phyloP scores from a whole-genome alignment of 2,329 filamentous ascomycete genomes.

The Calonectria multiphialidica region DNA sequence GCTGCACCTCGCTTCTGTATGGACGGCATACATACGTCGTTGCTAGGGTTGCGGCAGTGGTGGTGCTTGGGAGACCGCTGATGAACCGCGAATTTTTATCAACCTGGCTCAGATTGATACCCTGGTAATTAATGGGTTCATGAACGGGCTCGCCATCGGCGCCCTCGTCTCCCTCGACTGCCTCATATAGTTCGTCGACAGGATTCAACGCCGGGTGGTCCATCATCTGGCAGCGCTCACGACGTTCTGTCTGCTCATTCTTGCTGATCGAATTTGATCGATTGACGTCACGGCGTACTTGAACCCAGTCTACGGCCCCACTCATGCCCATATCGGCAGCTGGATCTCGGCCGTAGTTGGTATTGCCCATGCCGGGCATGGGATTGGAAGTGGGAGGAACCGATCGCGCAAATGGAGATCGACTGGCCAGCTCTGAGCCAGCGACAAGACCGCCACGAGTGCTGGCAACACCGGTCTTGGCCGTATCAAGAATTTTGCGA shows the following conservation, averaged over 20 bases:
- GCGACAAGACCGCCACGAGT: conserved; percentile 84
- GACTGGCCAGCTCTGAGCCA: conserved; percentile 58
- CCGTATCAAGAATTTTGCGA: conserved; percentile 93
- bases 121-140: conserved; percentile 84
- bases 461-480: conserved; percentile 92
- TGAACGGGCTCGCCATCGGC: conserved; percentile 86
- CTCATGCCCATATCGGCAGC: conserved; percentile 79
- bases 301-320: conserved; percentile 87
- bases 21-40: conserved; percentile 94
- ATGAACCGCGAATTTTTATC: conserved; percentile 97
- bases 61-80: conserved; percentile 83
- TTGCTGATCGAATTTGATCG: conserved; percentile 92
- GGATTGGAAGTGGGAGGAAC: conserved; percentile 52
- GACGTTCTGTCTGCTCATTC: conserved; percentile 86
- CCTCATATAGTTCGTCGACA: conserved; percentile 88
- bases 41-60: conserved; percentile 84
- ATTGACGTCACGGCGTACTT: conserved; percentile 95
- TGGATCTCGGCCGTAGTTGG: conserved; percentile 59
- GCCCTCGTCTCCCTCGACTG: conserved; percentile 90
- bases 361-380: conserved; percentile 57
- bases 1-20: conserved; percentile 93
- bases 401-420: conserved; percentile 58
- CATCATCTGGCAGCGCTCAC: conserved; percentile 93
- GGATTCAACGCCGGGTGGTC: conserved; percentile 90
- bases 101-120: conserved; percentile 85